Evolutionary conservation across 495 filamentous ascomycete genomes (phyloP).

Genomic region (Aspergillus homomorphus): DNA sequence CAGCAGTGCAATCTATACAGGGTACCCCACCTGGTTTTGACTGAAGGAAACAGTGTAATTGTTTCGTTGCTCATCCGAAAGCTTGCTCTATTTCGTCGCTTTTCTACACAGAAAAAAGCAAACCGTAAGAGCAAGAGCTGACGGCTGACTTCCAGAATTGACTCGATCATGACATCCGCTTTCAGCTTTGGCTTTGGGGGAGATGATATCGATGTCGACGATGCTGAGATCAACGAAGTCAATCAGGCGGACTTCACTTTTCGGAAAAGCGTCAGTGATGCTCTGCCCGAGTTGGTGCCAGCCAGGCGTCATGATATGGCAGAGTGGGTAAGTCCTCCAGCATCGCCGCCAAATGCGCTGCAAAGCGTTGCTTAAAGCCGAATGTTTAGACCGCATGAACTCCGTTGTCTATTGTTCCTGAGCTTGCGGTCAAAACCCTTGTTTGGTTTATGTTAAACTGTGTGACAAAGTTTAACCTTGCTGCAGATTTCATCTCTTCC

Average conservation of each 20-base stretch:
- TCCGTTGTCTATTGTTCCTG: too few relatives aligned
- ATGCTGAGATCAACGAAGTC: slow-evolving; percentile 32
- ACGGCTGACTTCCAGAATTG: neutral
- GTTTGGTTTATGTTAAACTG: too few relatives aligned
- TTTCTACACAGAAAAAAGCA: neutral
- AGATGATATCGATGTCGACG: slow-evolving; percentile 75
- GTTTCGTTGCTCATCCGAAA: neutral
- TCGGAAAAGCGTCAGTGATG: slow-evolving; percentile 10
- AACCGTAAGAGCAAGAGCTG: neutral
- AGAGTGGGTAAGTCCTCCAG: slow-evolving; percentile 45
- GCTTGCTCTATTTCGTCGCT: neutral
- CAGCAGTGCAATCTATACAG: neutral
- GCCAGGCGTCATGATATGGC: slow-evolving; percentile 41
- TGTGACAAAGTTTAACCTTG: slow-evolving; percentile 42
- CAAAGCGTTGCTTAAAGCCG: too few relatives aligned
- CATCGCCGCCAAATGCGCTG: too few relatives aligned
- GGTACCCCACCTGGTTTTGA: neutral
- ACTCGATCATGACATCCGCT: slow-evolving; percentile 25
- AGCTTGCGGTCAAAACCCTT: too few relatives aligned
- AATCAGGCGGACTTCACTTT: slow-evolving; percentile 15
- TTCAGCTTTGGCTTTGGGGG: slow-evolving; percentile 83
- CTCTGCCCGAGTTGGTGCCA: slow-evolving; percentile 33
- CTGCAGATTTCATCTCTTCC: slow-evolving; percentile 65
- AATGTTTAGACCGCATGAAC: too few relatives aligned
- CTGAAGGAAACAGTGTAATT: neutral